Conservation (phyloP, 2,329 filamentous ascomycete genomes). For the Claviceps cyperi region DNA sequence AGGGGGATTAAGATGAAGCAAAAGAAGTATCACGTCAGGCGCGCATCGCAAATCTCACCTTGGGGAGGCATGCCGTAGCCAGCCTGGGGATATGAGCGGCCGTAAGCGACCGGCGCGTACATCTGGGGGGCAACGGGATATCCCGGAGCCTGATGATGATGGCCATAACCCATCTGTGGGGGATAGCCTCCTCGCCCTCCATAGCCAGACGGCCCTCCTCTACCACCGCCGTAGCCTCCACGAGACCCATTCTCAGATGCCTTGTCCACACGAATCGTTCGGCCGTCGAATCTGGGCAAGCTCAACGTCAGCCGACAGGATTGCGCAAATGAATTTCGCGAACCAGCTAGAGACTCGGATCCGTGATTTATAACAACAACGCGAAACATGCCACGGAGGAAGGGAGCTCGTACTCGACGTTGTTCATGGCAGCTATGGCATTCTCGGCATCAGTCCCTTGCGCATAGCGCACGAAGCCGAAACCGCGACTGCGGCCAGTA, state of each 20-base stretch:
- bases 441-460: conserved; percentile 62
- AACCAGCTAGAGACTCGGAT: conserved; percentile 1
- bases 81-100: conserved; percentile 24
- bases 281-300: conserved; percentile 66
- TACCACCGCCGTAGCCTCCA: conserved; percentile 25
- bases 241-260: conserved; percentile 67
- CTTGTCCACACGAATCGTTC: conserved; percentile 88
- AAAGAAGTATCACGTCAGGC: background rate
- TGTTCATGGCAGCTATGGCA: conserved; percentile 71
- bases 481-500: conserved; percentile 89
- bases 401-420: conserved; percentile 57
- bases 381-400: background rate
- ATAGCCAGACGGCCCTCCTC: conserved; percentile 25
- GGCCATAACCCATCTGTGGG: conserved; percentile 23
- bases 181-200: conserved; percentile 32
- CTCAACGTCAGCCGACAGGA: conserved; percentile 2
- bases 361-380: background rate
- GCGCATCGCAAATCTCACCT: conserved; percentile 17
- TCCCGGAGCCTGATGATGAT: conserved; percentile 22
- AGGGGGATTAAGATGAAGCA: background rate
- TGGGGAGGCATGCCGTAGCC: conserved; percentile 25
- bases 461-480: conserved; percentile 87
- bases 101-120: conserved; percentile 23
- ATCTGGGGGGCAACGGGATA: conserved; percentile 23
- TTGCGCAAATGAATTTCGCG: background rate